phyloP scores from a whole-genome alignment of 1,139 yeast species.

The Geotrichum reessii region DNA sequence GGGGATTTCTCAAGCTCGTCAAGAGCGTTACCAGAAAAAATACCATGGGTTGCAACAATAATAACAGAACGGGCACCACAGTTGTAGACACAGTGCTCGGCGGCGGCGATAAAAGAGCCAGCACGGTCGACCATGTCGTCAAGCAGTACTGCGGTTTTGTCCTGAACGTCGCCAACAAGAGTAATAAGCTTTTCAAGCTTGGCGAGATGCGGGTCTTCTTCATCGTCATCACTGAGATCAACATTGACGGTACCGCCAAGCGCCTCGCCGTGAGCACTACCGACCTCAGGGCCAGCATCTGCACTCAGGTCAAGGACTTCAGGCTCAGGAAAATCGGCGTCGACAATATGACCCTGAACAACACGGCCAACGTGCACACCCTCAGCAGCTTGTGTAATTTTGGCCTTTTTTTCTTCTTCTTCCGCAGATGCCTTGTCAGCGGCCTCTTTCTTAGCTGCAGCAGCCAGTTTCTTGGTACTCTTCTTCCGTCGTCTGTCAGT shows the following conservation, averaged over 20 bases:
- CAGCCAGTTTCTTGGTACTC: slow-evolving; percentile 44
- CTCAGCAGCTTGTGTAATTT: slow-evolving; percentile 37
- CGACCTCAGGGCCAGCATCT: background rate
- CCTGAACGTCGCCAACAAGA: slow-evolving; percentile 89
- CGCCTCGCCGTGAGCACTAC: slow-evolving; percentile 35
- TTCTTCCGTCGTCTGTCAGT: slow-evolving; percentile 79
- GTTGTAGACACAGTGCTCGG: slow-evolving; percentile 88
- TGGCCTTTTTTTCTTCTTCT: slow-evolving; percentile 12
- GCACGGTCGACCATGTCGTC: slow-evolving; percentile 98
- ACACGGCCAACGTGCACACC: slow-evolving; percentile 95
- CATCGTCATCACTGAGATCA: slow-evolving; percentile 64
- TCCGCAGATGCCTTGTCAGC: slow-evolving; percentile 1
- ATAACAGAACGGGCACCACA: slow-evolving; percentile 93
- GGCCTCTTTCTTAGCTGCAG: background rate
- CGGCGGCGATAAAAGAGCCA: slow-evolving; percentile 89
- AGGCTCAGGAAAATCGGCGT: slow-evolving; percentile 48
- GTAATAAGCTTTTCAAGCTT: slow-evolving; percentile 75
- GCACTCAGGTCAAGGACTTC: slow-evolving; percentile 21
- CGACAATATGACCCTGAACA: slow-evolving; percentile 95
- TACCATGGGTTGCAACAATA: slow-evolving; percentile 92
- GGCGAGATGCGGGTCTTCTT: slow-evolving; percentile 43
- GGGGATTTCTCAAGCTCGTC: slow-evolving; percentile 70
- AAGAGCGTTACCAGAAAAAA: slow-evolving; percentile 80
- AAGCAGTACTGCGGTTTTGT: slow-evolving; percentile 82
- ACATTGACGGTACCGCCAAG: slow-evolving; percentile 84